These are phyloP conservation scores for Teunomyces gatunensis DNA, from an alignment of 805 yeast species.

Conservation along the genomic window DNA sequence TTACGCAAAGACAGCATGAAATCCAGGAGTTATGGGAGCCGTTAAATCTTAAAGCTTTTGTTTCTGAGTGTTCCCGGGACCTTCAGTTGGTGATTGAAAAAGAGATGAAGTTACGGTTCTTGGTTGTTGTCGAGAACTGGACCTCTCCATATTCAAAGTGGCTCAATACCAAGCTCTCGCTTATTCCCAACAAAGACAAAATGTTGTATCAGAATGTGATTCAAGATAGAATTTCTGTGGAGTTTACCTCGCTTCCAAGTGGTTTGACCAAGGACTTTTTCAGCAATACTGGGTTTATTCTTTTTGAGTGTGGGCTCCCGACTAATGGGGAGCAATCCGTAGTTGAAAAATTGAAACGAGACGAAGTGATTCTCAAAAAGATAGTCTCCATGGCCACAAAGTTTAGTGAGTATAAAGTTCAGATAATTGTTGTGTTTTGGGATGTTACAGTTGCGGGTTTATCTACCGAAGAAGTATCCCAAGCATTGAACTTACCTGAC, in stretches of 20 bases:
- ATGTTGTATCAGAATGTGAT: constrained; percentile 25
- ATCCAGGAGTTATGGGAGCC: constrained; percentile 49
- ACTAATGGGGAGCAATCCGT: constrained; percentile 19
- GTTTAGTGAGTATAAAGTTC: constrained; percentile 37
- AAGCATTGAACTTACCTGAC: constrained; percentile 15
- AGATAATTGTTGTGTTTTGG: constrained; percentile 45
- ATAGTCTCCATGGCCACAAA: constrained; percentile 32
- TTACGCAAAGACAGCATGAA: constrained; percentile 28
- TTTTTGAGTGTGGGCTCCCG: constrained; percentile 50
- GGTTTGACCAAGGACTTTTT: constrained; percentile 37
- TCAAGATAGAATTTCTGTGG: constrained; percentile 24
- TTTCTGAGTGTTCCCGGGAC: constrained; percentile 25
- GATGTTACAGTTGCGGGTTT: constrained; percentile 23
- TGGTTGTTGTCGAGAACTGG: constrained; percentile 52
- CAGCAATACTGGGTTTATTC: constrained; percentile 38
- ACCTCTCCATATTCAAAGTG: constrained; percentile 44
- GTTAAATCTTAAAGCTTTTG: constrained; percentile 34
- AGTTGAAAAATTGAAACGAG: constrained; percentile 35
- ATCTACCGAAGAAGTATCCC: constrained; percentile 11
- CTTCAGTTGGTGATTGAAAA: constrained; percentile 22
- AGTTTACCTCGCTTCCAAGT: constrained; percentile 42
- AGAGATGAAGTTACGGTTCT: constrained; percentile 28
- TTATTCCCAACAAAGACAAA: constrained; percentile 29
- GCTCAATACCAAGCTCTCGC: constrained; percentile 44
- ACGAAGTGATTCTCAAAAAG: constrained; percentile 33